Base-by-base conservation (phyloP, 805 yeast genomes). In the Barnettozyma botsteinii region DNA sequence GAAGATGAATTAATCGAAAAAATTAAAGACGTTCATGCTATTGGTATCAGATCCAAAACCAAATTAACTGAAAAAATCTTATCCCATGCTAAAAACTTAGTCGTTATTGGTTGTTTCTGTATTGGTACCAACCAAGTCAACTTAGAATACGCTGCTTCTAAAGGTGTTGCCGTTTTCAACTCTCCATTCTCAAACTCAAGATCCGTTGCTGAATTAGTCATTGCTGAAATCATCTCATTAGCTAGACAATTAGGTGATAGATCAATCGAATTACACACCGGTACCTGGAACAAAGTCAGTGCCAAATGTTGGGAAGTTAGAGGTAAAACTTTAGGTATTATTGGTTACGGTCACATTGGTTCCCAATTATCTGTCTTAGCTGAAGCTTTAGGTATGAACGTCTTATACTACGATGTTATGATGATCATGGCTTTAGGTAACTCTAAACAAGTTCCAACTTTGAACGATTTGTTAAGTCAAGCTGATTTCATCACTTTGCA, bases 101-200 rank as follows among this genome's bases (percentile, higher is more conserved):
- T 85, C 21, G 89, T 78, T 24, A 72, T 93, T 65, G 98, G 98
- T 42, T 93, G 98, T 71, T 93, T 93, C 84, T 93, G 98, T 75
- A 93, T 93, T 53, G 98, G 98, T 58, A 93, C 98, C 46, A 93
- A 93, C 70, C 98, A 93, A 70, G 98, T 93, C 41, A 94, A 93
- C 63, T 73, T 89, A 49, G 85, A 85, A 52, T 85, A 61, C 55
- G 98, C 98, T 42, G 96, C 98, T 49, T 77, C 81, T 57, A 75
- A 77, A 36, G 98, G 98, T 69, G 77, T 91, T 62, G 89, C 97
- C 34, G 98, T 93, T 19, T 93, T 93, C 81, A 87, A 88, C 75
- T 89, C 98, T 25, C 98, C 98, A 37, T 93, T 93, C 71, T 88
- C 97, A 51, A 93, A 93, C 73, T 91, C 98, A 27, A 82, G 98